Percentiles rank a stretch among this genome's conserved stretches.
Conservation (phyloP, 1,284 basidiomycete species). For the Puccinia hordei region DNA sequence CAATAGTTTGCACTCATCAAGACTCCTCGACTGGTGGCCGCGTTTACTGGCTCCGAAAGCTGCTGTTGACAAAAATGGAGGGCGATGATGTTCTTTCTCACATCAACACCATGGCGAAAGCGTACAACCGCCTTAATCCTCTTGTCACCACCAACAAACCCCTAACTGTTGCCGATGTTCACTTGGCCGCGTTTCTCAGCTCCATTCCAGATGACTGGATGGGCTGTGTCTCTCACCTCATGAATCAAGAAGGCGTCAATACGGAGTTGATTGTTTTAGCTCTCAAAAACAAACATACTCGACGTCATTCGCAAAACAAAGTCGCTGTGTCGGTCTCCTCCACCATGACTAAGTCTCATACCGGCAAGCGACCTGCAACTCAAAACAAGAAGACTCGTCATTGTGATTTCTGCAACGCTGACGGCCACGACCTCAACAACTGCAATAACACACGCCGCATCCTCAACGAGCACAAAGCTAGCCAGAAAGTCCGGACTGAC, state of each 20-base stretch:
- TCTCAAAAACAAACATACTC: too few relatives aligned
- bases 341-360: too few relatives aligned
- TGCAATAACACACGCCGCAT: not conserved
- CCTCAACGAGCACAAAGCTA: not conserved
- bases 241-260: too few relatives aligned
- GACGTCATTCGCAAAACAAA: too few relatives aligned
- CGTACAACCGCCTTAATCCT: not conserved
- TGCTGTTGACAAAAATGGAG: not conserved
- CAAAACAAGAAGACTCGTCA: not conserved
- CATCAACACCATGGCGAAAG: not conserved
- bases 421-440: not conserved
- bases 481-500: not conserved
- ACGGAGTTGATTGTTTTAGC: not conserved
- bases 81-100: not conserved
- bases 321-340: too few relatives aligned
- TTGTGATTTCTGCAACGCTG: not conserved
- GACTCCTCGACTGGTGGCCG: constrained; percentile 5
- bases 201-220: not conserved
- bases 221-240: too few relatives aligned
- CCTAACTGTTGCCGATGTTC: constrained; percentile 10
- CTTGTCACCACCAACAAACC: constrained; percentile 7
- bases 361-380: too few relatives aligned
- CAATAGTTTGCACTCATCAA: not conserved
- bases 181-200: not conserved
- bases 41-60: constrained; percentile 21